A percentile compares a stretch with the other conserved stretches of the same genome.
phyloP scores from a whole-genome alignment of 2,329 filamentous ascomycete genomes.

The Hypomyces rosellus region DNA sequence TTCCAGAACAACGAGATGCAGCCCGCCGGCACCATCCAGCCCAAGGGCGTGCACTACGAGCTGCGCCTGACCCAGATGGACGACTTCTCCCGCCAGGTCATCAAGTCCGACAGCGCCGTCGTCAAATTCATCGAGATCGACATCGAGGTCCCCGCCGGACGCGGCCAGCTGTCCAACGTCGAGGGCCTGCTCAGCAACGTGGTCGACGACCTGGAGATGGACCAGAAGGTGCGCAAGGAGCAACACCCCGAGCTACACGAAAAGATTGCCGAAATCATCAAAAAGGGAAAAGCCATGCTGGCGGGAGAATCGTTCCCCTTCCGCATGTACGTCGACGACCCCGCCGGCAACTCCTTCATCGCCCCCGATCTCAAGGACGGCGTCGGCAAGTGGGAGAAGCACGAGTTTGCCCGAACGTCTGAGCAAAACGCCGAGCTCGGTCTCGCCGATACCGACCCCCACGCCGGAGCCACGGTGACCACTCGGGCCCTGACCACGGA shows the following conservation, averaged over 20 bases:
- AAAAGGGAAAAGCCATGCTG: conserved; percentile 69
- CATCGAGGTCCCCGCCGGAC: conserved; percentile 84
- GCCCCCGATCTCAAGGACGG: conserved; percentile 74
- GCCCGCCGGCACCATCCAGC: conserved; percentile 84
- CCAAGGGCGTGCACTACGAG: conserved; percentile 77
- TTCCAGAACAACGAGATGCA: conserved; percentile 93
- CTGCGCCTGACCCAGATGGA: conserved; percentile 65
- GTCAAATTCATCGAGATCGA: conserved; percentile 89
- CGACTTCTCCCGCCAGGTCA: conserved; percentile 80
- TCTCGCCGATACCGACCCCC: conserved; percentile 57
- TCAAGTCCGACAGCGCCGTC: conserved; percentile 83
- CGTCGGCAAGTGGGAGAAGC: conserved; percentile 82
- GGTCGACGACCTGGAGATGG: conserved; percentile 70
- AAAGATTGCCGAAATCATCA: conserved; percentile 72
- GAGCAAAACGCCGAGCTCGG: conserved; percentile 86
- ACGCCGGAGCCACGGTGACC: conserved; percentile 37
- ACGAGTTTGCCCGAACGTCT: conserved; percentile 73
- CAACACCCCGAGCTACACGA: conserved; percentile 70
- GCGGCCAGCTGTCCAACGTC: conserved; percentile 87
- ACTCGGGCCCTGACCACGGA: conserved; percentile 47
- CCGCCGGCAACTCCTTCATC: conserved; percentile 94
- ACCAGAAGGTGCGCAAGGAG: conserved; percentile 76
- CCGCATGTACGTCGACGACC: conserved; percentile 80
- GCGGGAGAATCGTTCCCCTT: conserved; percentile 77
- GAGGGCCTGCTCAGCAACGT: conserved; percentile 80